Base-by-base conservation (phyloP, 148 eudicot species). In the Chenopodium formosanum region DNA sequence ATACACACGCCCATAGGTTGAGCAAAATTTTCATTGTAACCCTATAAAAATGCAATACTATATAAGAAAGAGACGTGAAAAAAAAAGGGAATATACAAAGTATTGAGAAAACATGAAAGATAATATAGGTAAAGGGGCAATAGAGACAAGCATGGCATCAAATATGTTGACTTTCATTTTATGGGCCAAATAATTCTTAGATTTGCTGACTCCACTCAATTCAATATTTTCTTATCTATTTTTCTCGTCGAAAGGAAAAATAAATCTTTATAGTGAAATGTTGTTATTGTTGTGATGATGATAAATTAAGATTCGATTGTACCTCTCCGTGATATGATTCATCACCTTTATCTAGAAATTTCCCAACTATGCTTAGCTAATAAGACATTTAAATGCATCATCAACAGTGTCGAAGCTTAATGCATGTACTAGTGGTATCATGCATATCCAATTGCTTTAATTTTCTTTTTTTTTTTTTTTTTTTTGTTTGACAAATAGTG, bases 381-480 rank as follows among this genome's bases (percentile, higher is more conserved):
- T 62, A 56, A 17, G 16, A 50, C 53, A 50, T 50, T 50, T 71
- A 9, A 40, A 71, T 40, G 74, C 75, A 44, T 71, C 53, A 71
- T 71, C 29, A 71, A 71, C 16, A 71, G 53, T 71, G 27, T 40
- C 2, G 11, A 66, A 68, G 72, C 72, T 31, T 1, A 7, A 20
- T 12, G 23, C 7, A 62, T 22, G 73, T 37, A 70, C 25, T 37
- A 70, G 73, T 70, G 48, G n/a, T 37, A 70, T 70, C 73, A 70
- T 70, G 73, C 73, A 70, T 37, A 70, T 70, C 73, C 73, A 70
- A 32, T 34, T 32, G 44, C 10, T 70, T 70, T 70, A 14, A 37
- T 70, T 37, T 13, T 34, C 25, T 70, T 7, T 1, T 34, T 37
- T 34, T 37, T 13, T 34, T 25, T 70, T 19, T 1, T 34, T 37